Conservation (phyloP, 352 stramenopile species). For the Pythium sp. region DNA sequence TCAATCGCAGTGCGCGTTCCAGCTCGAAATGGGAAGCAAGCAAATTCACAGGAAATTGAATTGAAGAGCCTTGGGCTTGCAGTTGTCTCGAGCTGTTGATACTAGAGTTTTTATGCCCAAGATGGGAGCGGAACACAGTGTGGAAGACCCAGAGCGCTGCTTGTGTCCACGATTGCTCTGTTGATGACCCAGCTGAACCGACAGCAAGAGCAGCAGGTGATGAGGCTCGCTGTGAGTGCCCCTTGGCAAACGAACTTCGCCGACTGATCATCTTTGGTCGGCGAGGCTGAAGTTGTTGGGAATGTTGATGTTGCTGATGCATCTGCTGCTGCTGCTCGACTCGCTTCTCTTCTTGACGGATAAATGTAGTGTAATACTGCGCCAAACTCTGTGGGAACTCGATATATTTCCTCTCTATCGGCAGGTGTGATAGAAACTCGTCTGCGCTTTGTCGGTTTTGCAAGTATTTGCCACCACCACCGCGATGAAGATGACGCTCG, state of each 20-base stretch:
- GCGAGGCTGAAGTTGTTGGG: slow-evolving; percentile 16
- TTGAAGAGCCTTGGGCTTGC: neutral
- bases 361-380: slow-evolving; percentile 22
- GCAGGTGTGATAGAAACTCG: slow-evolving; percentile 18
- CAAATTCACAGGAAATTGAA: slow-evolving; percentile 28
- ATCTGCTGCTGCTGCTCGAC: slow-evolving; percentile 9
- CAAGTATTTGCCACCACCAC: neutral
- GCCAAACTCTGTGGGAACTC: slow-evolving; percentile 33
- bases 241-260: slow-evolving; percentile 20
- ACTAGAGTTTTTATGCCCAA: neutral
- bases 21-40: slow-evolving; percentile 45
- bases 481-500: neutral
- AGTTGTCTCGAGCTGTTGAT: neutral
- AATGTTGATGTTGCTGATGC: slow-evolving; percentile 12
- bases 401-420: slow-evolving; percentile 23
- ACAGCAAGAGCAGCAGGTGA: slow-evolving; percentile 8
- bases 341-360: slow-evolving; percentile 21
- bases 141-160: slow-evolving; percentile 52
- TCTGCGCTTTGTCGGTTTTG: neutral
- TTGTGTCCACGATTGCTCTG: slow-evolving; percentile 24
- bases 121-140: slow-evolving; percentile 35
- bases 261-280: slow-evolving; percentile 22
- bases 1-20: slow-evolving; percentile 24
- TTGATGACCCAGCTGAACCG: neutral
- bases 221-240: slow-evolving; percentile 14